Percentiles rank a stretch among this genome's conserved stretches.
These are phyloP conservation scores for Prunus dulcis DNA, from an alignment of 306 rosid genomes.

Conservation along the genomic window DNA sequence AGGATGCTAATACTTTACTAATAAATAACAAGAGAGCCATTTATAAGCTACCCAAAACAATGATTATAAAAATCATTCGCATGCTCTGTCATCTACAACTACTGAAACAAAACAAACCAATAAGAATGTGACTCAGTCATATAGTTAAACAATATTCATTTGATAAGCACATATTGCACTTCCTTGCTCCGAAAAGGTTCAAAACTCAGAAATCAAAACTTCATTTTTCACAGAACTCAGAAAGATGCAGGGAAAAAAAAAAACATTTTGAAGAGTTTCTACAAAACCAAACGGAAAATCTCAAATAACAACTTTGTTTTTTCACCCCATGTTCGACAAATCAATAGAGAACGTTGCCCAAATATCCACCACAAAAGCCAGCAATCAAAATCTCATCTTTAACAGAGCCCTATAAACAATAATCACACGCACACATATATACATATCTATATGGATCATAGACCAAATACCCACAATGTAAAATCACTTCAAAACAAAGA, in stretches of 20 bases:
- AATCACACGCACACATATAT: neutral
- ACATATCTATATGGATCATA: neutral
- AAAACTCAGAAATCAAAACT: neutral
- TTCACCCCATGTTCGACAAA: neutral
- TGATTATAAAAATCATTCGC: neutral
- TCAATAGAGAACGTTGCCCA: neutral
- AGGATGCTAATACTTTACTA: neutral
- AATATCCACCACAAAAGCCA: neutral
- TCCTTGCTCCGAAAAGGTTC: neutral
- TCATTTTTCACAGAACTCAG: neutral
- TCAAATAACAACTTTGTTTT: neutral
- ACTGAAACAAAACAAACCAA: neutral
- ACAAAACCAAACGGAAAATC: neutral
- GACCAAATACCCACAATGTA: neutral
- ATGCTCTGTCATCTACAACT: neutral
- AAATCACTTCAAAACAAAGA: neutral
- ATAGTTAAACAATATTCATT: too few species aligned
- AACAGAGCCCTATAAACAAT: neutral
- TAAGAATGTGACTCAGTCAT: neutral
- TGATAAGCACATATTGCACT: neutral
- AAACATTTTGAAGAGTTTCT: neutral
- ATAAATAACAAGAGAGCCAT: neutral
- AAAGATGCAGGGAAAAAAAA: neutral
- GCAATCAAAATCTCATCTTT: constrained; percentile 9
- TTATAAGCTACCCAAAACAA: neutral